Base-by-base conservation (phyloP, 1,139 yeast genomes). In the Groenewaldozyma sp. region DNA sequence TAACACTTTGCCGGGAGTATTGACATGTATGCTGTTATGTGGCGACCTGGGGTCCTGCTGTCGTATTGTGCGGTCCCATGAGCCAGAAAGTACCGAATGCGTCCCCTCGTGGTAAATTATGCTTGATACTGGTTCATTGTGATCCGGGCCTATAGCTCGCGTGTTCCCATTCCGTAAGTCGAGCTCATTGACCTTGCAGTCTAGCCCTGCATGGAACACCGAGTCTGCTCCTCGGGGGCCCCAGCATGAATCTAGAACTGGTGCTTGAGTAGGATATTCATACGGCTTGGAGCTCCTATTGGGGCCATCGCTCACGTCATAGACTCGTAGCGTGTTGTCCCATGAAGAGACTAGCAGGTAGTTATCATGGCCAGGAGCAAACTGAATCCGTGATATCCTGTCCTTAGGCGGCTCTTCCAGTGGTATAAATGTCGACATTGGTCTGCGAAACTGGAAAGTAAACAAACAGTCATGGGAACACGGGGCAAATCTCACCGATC, bases 1-100 rank as follows among this genome's bases (percentile, higher is more conserved):
- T 45, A 78, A 71, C 10, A 82, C 75, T 54, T 83, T 84, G 9
- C 68, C 69, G 1, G 72, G 69, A n/a, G 68, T 40, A 1, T 44
- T 39, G 7, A 60, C 40, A 3, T 45, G n/a, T 39, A 45, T 24
- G 40, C 44, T 42, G 42, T 48, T 38, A 6, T 38, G 40, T 7
- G 46, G 43, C 9, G 45, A 41, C 5, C 67, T 49, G 4, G 54
- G 50, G 42, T 71, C 74, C 2, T 58, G 52, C 28, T 65, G 57
- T 37, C 66, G 70, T 9, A 79, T 42, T 0, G 64, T 48, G 21
- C 71, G 72, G 48, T 72, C 77, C 71, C 79, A 76, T 0, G 81
- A 68, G 1, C 80, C 78, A 2, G 78, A 67, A 1, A 72, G 59
- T 3, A 74, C 47, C 7, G 64, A 46, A 36, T 61, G 53, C 19